Evolutionary conservation across 768 basidiomycete genomes (phyloP).

Genomic region (Baorangia bicolor): DNA sequence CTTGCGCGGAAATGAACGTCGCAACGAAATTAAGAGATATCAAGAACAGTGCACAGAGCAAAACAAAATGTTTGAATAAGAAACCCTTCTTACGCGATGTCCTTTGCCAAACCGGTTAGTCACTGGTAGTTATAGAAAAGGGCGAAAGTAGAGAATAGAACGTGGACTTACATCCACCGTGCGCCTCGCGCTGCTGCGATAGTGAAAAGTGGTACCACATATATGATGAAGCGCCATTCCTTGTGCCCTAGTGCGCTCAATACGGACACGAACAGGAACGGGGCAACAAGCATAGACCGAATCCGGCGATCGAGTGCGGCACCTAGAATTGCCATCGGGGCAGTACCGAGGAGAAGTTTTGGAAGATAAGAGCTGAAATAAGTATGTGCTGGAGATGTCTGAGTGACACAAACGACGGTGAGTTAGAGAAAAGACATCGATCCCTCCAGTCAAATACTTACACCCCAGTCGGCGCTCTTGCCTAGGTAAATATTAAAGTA

Average conservation of each 20-base stretch:
- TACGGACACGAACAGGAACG: constrained; percentile 51
- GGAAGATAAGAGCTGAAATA: constrained; percentile 74
- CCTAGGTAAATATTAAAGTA: constrained; percentile 88
- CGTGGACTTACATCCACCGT: constrained; percentile 55
- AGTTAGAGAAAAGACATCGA: constrained; percentile 1
- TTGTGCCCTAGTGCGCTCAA: constrained; percentile 88
- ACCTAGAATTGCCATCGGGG: constrained; percentile 62
- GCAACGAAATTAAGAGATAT: constrained; percentile 51
- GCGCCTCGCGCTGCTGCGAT: constrained; percentile 71
- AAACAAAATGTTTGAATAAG: constrained; percentile 44
- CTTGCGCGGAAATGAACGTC: constrained; percentile 51
- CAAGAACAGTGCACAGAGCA: constrained; percentile 46
- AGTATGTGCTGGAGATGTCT: constrained; percentile 68
- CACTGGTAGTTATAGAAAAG: neutral
- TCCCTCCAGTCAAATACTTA: constrained; percentile 39
- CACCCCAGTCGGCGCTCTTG: constrained; percentile 91
- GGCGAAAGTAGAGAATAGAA: neutral
- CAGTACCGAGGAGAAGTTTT: constrained; percentile 66
- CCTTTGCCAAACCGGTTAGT: constrained; percentile 31
- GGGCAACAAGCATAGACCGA: constrained; percentile 50
- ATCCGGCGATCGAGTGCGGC: constrained; percentile 46
- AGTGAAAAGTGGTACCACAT: constrained; percentile 80
- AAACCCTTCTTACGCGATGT: constrained; percentile 47
- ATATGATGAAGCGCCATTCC: constrained; percentile 96
- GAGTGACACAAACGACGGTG: neutral